Evolutionary conservation across 1,139 yeast species (phyloP).

Genomic region (Geotrichum klebahnii): DNA sequence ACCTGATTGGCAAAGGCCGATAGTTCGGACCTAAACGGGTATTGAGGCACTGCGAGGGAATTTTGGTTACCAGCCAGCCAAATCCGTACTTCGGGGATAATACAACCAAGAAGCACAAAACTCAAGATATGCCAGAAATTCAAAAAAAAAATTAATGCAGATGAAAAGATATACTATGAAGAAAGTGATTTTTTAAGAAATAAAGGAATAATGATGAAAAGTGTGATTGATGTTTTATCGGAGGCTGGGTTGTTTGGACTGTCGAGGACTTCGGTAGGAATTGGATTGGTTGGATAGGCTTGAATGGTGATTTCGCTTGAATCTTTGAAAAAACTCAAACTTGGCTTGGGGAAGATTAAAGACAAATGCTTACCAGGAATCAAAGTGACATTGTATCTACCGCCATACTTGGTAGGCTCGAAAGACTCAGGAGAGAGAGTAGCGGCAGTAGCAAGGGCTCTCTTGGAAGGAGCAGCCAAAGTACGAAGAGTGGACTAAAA

Average conservation of each 20-base stretch:
- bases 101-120: slow-evolving; percentile 1
- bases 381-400: slow-evolving; percentile 85
- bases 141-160: not conserved
- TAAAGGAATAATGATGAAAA: not conserved
- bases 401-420: slow-evolving; percentile 90
- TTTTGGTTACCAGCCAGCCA: slow-evolving; percentile 1
- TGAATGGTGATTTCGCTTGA: not conserved
- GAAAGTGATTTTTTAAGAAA: too few relatives aligned
- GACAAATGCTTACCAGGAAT: slow-evolving; percentile 61
- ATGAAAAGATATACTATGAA: slow-evolving; percentile 5
- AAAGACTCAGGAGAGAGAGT: slow-evolving; percentile 36
- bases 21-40: slow-evolving; percentile 3
- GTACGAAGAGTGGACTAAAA: slow-evolving; percentile 20
- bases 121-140: not conserved
- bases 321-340: not conserved
- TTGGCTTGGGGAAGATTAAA: too few relatives aligned
- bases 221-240: not conserved
- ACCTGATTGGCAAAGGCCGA: not conserved
- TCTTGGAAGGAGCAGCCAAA: slow-evolving; percentile 26
- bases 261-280: too few relatives aligned
- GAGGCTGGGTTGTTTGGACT: too few relatives aligned
- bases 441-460: slow-evolving; percentile 27
- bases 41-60: slow-evolving; percentile 1
- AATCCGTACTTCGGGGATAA: slow-evolving; percentile 13
- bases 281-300: not conserved